Base-by-base conservation (phyloP, 1,284 basidiomycete species). In the Volvariella surrecta region DNA sequence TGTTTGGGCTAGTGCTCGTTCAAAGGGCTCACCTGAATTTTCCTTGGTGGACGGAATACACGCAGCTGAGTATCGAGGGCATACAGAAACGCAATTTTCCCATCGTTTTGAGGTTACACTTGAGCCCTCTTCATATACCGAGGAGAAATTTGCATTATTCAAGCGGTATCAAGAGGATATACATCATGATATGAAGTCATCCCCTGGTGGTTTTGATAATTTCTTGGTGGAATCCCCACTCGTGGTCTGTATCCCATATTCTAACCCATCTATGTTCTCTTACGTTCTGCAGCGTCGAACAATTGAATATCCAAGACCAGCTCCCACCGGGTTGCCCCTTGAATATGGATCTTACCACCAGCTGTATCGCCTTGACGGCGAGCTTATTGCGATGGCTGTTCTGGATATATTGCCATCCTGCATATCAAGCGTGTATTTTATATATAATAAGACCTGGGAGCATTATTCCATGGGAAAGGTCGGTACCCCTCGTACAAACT, bases 391-490 rank as follows among this genome's bases (percentile, higher is more conserved):
- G 0, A 74, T 99, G 53, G 85, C 82, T 1, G 89, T 99, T 10
- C 69, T 99, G 45, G 96, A 99, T 58, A 83, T 99, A 44, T 68
- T 99, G 4, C 95, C 94, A 0, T 59, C 61, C 20, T 94, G 95
- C 52, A 84, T 99, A 3, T 95, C 91, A 11, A 91, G 88, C 50
- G 95, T 99, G 7, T 99, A 99, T 62, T 94, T 98, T 59, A 85
- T 95, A 66, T 98, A 96, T 65, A 79, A 92, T 54, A 78, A 81
- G 6, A 70, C 71, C 28, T 94, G 80, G 73, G 82, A 87, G 32
- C 70, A 71, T 37, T 77, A 79, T 55, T 84, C 86, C 9, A 59
- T 97, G 19, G 95, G 96, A 37, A 97, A 95, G 70, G 81, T 85
- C 47, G 44, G 15, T 16, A 22, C 6, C 34, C 34, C n/a, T 37